Base-by-base conservation (phyloP, 805 yeast species). In the Candida ipomoeae region DNA sequence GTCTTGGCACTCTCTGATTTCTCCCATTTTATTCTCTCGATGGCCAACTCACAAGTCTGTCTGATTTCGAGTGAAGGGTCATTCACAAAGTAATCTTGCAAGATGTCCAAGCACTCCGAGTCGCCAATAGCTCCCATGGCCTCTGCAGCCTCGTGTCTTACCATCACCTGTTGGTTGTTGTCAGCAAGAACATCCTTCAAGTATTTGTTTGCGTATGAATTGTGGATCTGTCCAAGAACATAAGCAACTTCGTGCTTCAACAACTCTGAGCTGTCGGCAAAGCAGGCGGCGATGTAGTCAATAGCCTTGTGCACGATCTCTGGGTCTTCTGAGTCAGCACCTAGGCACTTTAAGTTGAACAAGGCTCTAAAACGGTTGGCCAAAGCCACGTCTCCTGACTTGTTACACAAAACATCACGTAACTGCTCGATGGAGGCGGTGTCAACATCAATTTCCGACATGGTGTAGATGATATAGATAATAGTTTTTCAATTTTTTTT, bases 131-230 rank as follows among this genome's bases (percentile, higher is more conserved):
- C 99, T 54, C 99, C 99, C 49, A 94, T 77, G 40, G 98, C 99
- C 71, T 94, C 99, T 6, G 99, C 99, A 15, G 99, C 99, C 70
- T 94, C 99, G 68, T 94, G 99, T 69, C 99, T 86, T 35, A 94
- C 99, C 98, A 94, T 94, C 53, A 87, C 77, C 65, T 87, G 94
- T 73, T 92, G 98, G 14, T 74, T 57, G 21, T 65, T 62, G 66
- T 85, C 83, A 44, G 71, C 69, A 61, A 94, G 77, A 20, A 89
- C 96, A 6, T 77, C 77, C 66, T 89, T 80, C 53, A 94, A 78
- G 44, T 82, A 77, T 44, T 88, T 85, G 53, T 92, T 87, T 51
- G 96, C 89, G 50, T 80, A 69, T 58, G 83, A 64, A 71, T 91
- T 91, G 66, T 87, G 84, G 43, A 97, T 91, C 71, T 94, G 99